Conservation (phyloP, 805 yeast species). For the Starmerella vaccinii region DNA sequence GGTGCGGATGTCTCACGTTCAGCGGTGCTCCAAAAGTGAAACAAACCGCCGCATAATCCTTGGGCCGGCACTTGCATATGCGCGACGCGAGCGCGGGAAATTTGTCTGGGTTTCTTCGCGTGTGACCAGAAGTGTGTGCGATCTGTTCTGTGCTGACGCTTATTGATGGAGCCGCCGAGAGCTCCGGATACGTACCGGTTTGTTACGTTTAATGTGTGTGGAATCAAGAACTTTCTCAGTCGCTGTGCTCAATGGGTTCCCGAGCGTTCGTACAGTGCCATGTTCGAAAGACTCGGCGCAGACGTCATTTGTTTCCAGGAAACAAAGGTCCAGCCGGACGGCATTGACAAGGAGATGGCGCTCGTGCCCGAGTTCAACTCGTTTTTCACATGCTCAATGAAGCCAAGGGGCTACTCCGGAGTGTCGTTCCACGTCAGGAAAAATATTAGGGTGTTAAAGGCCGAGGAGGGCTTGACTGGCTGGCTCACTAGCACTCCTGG, state of each 20-base stretch:
- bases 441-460: conserved; percentile 49
- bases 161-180: background rate
- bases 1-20: no score
- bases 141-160: background rate
- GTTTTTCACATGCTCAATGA: conserved; percentile 57
- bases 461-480: conserved; percentile 91
- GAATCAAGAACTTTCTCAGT: conserved; percentile 70
- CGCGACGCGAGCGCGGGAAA: background rate
- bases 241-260: conserved; percentile 79
- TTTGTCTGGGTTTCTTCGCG: background rate
- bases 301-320: conserved; percentile 86
- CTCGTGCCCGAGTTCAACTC: conserved; percentile 48
- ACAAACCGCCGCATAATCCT: no score
- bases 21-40: no score
- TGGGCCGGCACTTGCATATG: no score
- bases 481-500: conserved; percentile 22
- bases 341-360: conserved; percentile 41
- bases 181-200: background rate
- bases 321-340: conserved; percentile 52
- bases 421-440: conserved; percentile 67
- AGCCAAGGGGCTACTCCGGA: conserved; percentile 80
- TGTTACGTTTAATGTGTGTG: conserved; percentile 21
- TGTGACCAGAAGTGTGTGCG: no score
- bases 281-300: conserved; percentile 38
- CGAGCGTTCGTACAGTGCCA: conserved; percentile 32